These are phyloP conservation scores for Afroboletus lepidellus DNA, from an alignment of 1,284 basidiomycete genomes.

Conservation along the genomic window DNA sequence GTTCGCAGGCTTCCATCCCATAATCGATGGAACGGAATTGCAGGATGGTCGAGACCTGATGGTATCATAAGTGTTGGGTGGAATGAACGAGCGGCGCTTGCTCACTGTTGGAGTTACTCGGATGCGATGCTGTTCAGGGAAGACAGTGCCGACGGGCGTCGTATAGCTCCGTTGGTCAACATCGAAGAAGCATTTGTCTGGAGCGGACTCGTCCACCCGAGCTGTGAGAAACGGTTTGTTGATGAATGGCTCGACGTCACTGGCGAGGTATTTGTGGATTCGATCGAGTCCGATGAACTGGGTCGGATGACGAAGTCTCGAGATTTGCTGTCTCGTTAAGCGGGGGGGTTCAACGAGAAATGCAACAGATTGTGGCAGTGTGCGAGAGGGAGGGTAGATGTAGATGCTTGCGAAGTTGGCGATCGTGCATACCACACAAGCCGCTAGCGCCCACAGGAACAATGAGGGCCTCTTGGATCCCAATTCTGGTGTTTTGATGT, in stretches of 20 bases:
- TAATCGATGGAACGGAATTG: too few species aligned
- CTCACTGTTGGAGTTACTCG: conserved; percentile 3
- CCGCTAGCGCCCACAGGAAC: conserved; percentile 4
- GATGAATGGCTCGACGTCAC: conserved; percentile 3
- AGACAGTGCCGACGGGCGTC: conserved; percentile 3
- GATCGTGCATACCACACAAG: conserved; percentile 6
- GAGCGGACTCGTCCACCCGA: conserved; percentile 1
- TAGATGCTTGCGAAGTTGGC: conserved; percentile 7
- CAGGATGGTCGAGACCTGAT: too few species aligned
- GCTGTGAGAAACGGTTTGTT: conserved; percentile 11
- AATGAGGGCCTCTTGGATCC: too few species aligned
- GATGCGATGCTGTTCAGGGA: not conserved
- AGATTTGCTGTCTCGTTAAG: conserved; percentile 6
- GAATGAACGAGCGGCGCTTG: too few species aligned
- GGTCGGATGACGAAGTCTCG: conserved; percentile 4
- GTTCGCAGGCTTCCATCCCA: too few species aligned
- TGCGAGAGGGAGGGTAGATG: too few species aligned
- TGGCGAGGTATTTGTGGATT: conserved; percentile 5
- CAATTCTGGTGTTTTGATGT: not conserved
- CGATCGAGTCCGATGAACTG: conserved; percentile 9
- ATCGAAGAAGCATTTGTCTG: conserved; percentile 3
- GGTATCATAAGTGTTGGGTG: too few species aligned
- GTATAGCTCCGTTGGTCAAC: not conserved
- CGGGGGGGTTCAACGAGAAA: conserved; percentile 7
- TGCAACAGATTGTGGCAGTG: conserved; percentile 1